phyloP scores from a whole-genome alignment of 352 stramenopile genomes.

The Blastocystis sp. region DNA sequence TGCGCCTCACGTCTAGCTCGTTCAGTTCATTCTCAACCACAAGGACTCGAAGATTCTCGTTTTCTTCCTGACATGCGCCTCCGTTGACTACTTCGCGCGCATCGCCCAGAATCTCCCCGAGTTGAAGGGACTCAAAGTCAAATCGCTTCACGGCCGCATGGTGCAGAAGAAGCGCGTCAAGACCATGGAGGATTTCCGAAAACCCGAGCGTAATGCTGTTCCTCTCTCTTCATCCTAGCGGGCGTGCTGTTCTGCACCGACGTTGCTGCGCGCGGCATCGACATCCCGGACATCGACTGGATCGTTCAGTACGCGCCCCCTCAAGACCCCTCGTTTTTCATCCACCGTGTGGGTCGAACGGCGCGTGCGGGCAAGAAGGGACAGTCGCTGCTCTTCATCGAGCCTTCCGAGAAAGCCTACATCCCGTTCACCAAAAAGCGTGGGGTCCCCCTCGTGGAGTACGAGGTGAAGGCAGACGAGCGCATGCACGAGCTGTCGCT shows the following conservation, averaged over 20 bases:
- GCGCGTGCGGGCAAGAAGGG: constrained; percentile 87
- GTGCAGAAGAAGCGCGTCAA: constrained; percentile 84
- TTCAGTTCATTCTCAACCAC: constrained; percentile 55
- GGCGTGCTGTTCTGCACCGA: constrained; percentile 96
- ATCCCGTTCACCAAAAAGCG: constrained; percentile 62
- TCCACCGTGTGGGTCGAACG: constrained; percentile 96
- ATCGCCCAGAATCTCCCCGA: constrained; percentile 84
- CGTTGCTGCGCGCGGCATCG: constrained; percentile 95
- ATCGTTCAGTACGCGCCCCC: constrained; percentile 98
- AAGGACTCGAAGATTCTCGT: constrained; percentile 90
- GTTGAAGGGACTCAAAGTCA: constrained; percentile 78
- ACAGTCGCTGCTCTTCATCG: constrained; percentile 62
- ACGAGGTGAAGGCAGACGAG: constrained; percentile 75
- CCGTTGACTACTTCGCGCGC: constrained; percentile 96
- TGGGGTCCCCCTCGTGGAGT: constrained; percentile 35
- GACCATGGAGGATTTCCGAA: constrained; percentile 73
- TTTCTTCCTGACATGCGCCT: constrained; percentile 97
- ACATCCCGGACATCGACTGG: constrained; percentile 96
- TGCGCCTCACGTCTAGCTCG: constrained; percentile 1
- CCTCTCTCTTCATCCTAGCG: constrained; percentile 34
- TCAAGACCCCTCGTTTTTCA: constrained; percentile 96
- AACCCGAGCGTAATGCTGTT: constrained; percentile 31
- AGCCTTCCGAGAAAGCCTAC: constrained; percentile 67
- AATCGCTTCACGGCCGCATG: constrained; percentile 79
- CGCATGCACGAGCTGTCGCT: constrained; percentile 72